Evolutionary conservation across 1,139 yeast species (phyloP), one percentile per base, ranked within the genome.

Genomic region (Hansenula sp.): DNA sequence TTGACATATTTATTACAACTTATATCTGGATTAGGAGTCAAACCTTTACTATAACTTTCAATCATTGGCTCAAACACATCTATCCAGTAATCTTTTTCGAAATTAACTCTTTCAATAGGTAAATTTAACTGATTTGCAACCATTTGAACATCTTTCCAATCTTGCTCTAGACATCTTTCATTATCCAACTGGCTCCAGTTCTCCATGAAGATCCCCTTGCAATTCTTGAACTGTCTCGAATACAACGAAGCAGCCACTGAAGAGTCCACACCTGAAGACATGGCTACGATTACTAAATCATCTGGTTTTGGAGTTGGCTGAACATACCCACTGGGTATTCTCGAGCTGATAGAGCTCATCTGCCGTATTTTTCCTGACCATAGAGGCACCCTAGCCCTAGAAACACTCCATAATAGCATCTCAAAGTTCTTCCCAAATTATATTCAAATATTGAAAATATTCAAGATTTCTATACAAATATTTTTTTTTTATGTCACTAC

Each of bases 241-340:
- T 79, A 78, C 43, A 89, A 52, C 0, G 92, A 80, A 0, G 97
- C 97, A 3, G 86, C 79, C 1, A 92, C 89, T 1, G 96, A 83
- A 0, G 97, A 89, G 60, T 92, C 98, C 0, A 92, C 97, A 0
- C 99, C 99, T 0, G 96, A 85, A 1, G 96, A 88, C 97, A 92
- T 88, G 19, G 97, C 96, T 3, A 92, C 77, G 28, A 85, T 68
- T 19, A 92, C 74, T 39, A 71, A 76, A 54, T 86, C 95, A 29
- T 72, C 59, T 5, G 51, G 51, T 1, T 47, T 44, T 0, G 94
- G 92, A 24, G 55, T 52, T 6, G 61, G 63, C 48, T 77, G 84
- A 6, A 45, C 36, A 34, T 44, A 48, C 1, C 51, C 51, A 6
- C 18, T 36, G 34, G 53, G 52, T 12, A 46, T 29, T 26, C 45